Evolutionary conservation across 1,284 basidiomycete species (phyloP).

Genomic region (Boletus nobilissimus): DNA sequence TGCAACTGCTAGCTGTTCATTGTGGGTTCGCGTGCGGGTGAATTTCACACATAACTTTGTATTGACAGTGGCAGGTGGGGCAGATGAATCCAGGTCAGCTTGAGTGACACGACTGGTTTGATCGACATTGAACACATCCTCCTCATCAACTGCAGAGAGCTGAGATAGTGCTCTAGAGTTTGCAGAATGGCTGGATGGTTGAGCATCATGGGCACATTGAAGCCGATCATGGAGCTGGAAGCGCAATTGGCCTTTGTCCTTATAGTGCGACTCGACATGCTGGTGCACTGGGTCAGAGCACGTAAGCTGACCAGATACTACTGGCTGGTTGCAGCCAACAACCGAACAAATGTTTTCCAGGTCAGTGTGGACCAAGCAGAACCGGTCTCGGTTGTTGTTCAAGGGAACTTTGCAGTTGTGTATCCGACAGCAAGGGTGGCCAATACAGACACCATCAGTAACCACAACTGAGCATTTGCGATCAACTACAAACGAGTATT

Average conservation of each 20-base stretch:
- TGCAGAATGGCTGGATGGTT: background rate
- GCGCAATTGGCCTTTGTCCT: background rate
- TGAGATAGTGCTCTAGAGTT: background rate
- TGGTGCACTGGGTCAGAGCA: background rate
- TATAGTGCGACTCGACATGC: background rate
- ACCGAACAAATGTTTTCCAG: constrained; percentile 17
- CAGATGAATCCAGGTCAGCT: too few relatives aligned
- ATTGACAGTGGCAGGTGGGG: background rate
- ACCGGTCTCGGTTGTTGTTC: constrained; percentile 24
- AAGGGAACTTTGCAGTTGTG: constrained; percentile 40
- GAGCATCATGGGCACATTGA: background rate
- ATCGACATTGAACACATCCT: background rate
- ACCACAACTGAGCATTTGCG: constrained; percentile 35
- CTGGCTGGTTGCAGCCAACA: background rate
- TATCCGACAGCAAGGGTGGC: constrained; percentile 41
- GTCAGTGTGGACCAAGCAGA: constrained; percentile 35
- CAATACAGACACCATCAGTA: constrained; percentile 44
- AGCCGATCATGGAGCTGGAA: background rate
- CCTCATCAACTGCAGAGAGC: too few relatives aligned
- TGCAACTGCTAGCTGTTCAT: background rate
- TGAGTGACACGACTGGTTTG: background rate
- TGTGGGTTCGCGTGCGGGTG: background rate
- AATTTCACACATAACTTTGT: background rate
- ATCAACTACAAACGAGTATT: background rate
- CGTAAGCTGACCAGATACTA: background rate